Conservation (phyloP, 495 filamentous ascomycete genomes). For the Usnea hakonensis region DNA sequence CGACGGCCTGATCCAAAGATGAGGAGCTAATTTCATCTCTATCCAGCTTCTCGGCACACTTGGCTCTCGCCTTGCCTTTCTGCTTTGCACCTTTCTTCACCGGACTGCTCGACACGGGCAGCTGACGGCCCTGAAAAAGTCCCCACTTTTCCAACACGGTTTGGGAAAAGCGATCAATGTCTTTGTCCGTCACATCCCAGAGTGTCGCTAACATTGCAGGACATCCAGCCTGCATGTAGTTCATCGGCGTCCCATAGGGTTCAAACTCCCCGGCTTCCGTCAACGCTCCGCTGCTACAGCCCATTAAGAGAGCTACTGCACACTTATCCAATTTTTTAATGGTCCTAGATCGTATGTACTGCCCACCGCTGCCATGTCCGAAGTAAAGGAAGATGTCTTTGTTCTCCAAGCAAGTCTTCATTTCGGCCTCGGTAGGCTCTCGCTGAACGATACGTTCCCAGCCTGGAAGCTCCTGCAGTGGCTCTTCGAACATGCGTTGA, state of each 20-base stretch:
- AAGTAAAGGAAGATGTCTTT: slow-evolving; percentile 80
- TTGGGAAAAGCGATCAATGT: slow-evolving; percentile 85
- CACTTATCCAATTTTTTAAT: slow-evolving; percentile 68
- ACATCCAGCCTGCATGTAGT: slow-evolving; percentile 79
- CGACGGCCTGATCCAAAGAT: slow-evolving; percentile 70
- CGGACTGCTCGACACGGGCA: slow-evolving; percentile 16
- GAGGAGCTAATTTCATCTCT: slow-evolving; percentile 12
- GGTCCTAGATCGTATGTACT: slow-evolving; percentile 77
- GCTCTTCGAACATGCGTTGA: slow-evolving; percentile 59
- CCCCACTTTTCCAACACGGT: slow-evolving; percentile 79
- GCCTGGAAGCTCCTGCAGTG: slow-evolving; percentile 44
- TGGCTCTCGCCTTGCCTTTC: slow-evolving; percentile 28
- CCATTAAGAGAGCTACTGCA: slow-evolving; percentile 84
- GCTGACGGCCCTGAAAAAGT: slow-evolving; percentile 39
- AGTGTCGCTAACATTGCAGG: slow-evolving; percentile 81
- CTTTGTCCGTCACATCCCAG: slow-evolving; percentile 96
- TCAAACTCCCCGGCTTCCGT: slow-evolving; percentile 81
- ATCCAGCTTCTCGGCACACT: slow-evolving; percentile 1
- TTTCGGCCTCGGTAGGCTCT: slow-evolving; percentile 68
- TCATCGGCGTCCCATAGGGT: slow-evolving; percentile 77
- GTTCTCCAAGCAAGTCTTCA: slow-evolving; percentile 51
- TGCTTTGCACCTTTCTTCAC: slow-evolving; percentile 22
- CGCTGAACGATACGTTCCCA: slow-evolving; percentile 63
- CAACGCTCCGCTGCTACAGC: slow-evolving; percentile 73
- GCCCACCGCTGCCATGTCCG: slow-evolving; percentile 89